Evolutionary conservation across 768 basidiomycete species (phyloP).

Genomic region (Agaricus blazei): DNA sequence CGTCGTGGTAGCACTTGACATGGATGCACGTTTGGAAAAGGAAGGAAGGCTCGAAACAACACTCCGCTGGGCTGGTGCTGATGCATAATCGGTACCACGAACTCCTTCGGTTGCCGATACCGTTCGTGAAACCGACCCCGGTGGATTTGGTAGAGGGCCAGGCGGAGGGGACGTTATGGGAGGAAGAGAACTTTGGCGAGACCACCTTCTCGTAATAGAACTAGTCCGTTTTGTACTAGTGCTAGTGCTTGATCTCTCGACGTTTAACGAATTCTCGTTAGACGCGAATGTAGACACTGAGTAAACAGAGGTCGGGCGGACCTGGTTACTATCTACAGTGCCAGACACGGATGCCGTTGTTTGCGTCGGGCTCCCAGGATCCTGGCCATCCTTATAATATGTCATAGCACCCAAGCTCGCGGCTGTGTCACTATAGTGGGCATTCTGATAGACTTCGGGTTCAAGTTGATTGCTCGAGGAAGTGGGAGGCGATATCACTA

Average conservation of each 20-base stretch:
- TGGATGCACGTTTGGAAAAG: conserved; percentile 50
- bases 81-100: conserved; percentile 30
- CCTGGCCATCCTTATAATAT: conserved; percentile 2
- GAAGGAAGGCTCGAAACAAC: conserved; percentile 39
- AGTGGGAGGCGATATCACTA: background rate
- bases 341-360: conserved; percentile 27
- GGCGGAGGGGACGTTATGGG: conserved; percentile 51
- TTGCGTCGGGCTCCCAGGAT: conserved; percentile 14
- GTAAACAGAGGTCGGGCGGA: conserved; percentile 35
- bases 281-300: conserved; percentile 44
- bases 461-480: conserved; percentile 8
- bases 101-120: conserved; percentile 24
- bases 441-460: conserved; percentile 13
- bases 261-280: conserved; percentile 25
- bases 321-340: conserved; percentile 29
- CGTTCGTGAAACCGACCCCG: conserved; percentile 19
- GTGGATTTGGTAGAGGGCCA: conserved; percentile 48
- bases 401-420: conserved; percentile 7
- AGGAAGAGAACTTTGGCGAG: conserved; percentile 45
- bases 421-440: conserved; percentile 2
- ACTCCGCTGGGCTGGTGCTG: conserved; percentile 36
- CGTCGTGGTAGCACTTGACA: conserved; percentile 39
- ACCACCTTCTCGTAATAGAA: conserved; percentile 43
- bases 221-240: conserved; percentile 28
- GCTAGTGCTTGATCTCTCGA: conserved; percentile 28